Conservation (phyloP, 2,329 filamentous ascomycete genomes). For the Penicillium expansum region DNA sequence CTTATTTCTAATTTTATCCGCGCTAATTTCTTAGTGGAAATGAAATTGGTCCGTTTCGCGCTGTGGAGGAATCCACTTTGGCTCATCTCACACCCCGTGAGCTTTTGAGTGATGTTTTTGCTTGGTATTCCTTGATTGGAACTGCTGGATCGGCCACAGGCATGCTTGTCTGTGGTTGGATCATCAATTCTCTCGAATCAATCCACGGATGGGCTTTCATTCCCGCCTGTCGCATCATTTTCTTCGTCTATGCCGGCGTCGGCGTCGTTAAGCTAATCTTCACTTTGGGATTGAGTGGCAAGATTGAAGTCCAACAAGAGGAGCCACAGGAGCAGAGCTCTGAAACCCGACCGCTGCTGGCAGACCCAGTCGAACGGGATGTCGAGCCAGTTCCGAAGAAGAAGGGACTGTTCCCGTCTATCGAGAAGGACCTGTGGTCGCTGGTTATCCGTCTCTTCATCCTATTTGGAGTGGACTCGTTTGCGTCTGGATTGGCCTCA, state of each 20-base stretch:
- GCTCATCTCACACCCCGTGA: conserved; percentile 58
- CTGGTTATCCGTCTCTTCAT: conserved; percentile 56
- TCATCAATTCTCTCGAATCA: conserved; percentile 51
- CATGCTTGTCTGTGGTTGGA: conserved; percentile 59
- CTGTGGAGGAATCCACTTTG: conserved; percentile 64
- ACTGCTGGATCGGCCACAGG: conserved; percentile 61
- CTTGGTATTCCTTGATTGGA: conserved; percentile 59
- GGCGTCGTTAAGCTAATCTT: conserved; percentile 58
- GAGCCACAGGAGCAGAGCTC: conserved; percentile 22
- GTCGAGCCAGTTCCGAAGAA: conserved; percentile 21
- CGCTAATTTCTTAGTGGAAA: conserved; percentile 45
- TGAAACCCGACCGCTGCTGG: conserved; percentile 40
- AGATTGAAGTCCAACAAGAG: conserved; percentile 45
- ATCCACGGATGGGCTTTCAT: conserved; percentile 45
- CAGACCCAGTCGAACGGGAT: conserved; percentile 13
- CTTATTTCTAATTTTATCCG: background rate
- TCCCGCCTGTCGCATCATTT: conserved; percentile 55
- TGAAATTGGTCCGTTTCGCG: conserved; percentile 66
- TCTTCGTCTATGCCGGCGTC: conserved; percentile 56
- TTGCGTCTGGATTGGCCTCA: conserved; percentile 68
- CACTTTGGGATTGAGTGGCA: conserved; percentile 49
- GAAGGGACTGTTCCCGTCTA: conserved; percentile 52
- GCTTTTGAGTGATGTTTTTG: conserved; percentile 61
- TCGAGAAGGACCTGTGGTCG: conserved; percentile 49
- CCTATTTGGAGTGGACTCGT: conserved; percentile 66